Percentiles rank a stretch among this genome's conserved stretches.
phyloP scores from a whole-genome alignment of 2,329 filamentous ascomycete species.

The Aspergillus calidoustus region DNA sequence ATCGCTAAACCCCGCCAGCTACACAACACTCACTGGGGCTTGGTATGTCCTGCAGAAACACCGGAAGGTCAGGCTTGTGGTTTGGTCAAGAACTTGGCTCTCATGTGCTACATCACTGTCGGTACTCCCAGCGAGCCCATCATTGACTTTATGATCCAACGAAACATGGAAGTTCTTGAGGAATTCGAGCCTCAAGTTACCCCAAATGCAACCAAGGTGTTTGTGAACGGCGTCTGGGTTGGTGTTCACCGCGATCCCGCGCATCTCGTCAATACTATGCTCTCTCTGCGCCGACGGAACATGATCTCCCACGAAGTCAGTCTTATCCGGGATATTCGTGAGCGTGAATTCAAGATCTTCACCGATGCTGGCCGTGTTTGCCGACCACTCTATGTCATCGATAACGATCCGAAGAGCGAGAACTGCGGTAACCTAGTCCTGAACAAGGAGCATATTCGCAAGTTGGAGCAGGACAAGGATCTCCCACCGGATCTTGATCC shows the following conservation, averaged over 20 bases:
- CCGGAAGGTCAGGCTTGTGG: conserved; percentile 98
- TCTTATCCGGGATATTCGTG: conserved; percentile 92
- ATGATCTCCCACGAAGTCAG: conserved; percentile 92
- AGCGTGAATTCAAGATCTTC: conserved; percentile 98
- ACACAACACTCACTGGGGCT: conserved; percentile 98
- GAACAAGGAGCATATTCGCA: conserved; percentile 79
- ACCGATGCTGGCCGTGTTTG: conserved; percentile 96
- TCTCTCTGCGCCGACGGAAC: conserved; percentile 76
- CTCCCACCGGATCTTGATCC: conserved; percentile 64
- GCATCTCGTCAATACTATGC: conserved; percentile 78
- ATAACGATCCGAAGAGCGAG: conserved; percentile 76
- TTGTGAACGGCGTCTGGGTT: conserved; percentile 98
- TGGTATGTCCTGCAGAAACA: conserved; percentile 96
- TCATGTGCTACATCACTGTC: conserved; percentile 98
- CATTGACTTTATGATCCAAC: conserved; percentile 91
- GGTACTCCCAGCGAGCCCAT: conserved; percentile 89
- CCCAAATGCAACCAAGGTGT: conserved; percentile 94
- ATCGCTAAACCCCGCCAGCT: conserved; percentile 96
- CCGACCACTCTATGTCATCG: conserved; percentile 89
- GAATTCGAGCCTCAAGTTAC: conserved; percentile 87
- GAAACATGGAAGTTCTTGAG: conserved; percentile 95
- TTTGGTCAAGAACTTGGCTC: conserved; percentile 93
- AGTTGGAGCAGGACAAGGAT: conserved; percentile 74
- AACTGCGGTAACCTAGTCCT: conserved; percentile 80
- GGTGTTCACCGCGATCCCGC: conserved; percentile 90